These are phyloP conservation scores for Colletotrichum viniferum DNA, from an alignment of 2,329 filamentous ascomycete genomes.

Conservation along the genomic window DNA sequence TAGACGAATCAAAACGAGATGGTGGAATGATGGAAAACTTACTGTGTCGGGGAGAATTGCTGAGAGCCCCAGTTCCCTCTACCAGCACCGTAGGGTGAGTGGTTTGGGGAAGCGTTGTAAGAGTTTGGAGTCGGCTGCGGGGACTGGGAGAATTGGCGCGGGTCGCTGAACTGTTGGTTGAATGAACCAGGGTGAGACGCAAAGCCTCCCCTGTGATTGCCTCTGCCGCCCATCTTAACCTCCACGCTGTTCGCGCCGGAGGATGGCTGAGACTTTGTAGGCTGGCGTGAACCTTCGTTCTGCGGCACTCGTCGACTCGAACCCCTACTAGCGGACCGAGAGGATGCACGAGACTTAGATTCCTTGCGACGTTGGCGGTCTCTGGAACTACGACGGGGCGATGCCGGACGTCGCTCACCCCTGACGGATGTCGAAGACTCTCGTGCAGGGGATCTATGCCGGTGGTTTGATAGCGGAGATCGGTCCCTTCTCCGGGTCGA, in stretches of 20 bases:
- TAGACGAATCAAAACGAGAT: not conserved
- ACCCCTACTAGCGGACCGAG: conserved; percentile 20
- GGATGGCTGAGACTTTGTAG: conserved; percentile 24
- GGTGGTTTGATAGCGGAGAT: conserved; percentile 9
- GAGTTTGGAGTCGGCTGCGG: conserved; percentile 60
- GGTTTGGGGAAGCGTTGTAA: conserved; percentile 61
- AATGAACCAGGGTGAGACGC: conserved; percentile 34
- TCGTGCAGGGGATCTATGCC: not conserved
- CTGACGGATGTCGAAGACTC: conserved; percentile 2
- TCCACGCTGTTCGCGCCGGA: conserved; percentile 39
- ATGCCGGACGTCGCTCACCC: not conserved
- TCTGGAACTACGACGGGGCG: conserved; percentile 10
- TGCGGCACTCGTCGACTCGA: conserved; percentile 7
- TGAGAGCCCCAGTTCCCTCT: conserved; percentile 56
- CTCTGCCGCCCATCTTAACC: conserved; percentile 37
- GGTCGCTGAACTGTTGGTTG: conserved; percentile 35
- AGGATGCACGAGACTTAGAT: conserved; percentile 4
- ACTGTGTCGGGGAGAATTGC: conserved; percentile 42
- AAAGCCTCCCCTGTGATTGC: conserved; percentile 34
- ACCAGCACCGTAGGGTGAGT: conserved; percentile 62
- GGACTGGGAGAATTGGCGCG: conserved; percentile 59
- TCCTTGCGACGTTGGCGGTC: conserved; percentile 4
- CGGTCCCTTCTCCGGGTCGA: not conserved
- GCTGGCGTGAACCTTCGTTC: conserved; percentile 2
- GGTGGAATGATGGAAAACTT: conserved; percentile 11